phyloP scores from a whole-genome alignment of 2,329 filamentous ascomycete species.

The Talaromyces verruculosus region DNA sequence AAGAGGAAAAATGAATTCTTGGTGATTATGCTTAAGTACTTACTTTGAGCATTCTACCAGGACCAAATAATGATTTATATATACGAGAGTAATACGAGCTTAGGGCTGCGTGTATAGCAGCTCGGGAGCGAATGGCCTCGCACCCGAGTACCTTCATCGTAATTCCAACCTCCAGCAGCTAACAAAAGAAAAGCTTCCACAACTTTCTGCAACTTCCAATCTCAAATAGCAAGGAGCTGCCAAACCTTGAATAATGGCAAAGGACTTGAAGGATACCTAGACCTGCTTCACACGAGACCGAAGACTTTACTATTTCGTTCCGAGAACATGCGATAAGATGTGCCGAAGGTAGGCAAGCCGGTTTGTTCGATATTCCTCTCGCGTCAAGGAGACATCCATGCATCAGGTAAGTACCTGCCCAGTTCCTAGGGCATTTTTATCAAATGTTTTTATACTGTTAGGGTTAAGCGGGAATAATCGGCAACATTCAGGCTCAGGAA shows the following conservation, averaged over 20 bases:
- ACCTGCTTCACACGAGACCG: background rate
- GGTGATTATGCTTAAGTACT: background rate
- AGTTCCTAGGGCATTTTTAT: background rate
- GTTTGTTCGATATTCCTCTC: background rate
- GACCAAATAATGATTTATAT: background rate
- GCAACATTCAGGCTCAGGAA: background rate
- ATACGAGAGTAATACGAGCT: background rate
- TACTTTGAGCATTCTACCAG: background rate
- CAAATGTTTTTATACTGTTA: background rate
- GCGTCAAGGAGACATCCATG: background rate
- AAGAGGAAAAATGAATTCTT: background rate
- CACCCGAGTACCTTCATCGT: background rate
- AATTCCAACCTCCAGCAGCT: background rate
- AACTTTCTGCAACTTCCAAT: background rate
- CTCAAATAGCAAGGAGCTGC: background rate
- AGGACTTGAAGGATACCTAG: background rate
- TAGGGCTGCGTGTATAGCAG: background rate
- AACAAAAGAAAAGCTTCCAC: background rate
- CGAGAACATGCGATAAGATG: background rate
- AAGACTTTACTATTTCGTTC: background rate
- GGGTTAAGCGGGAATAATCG: background rate
- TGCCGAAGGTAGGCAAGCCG: background rate
- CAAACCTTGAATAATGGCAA: background rate
- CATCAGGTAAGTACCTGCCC: too few species aligned
- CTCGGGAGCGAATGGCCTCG: constrained; percentile 7